Conservation (phyloP, 805 yeast genomes). For the Yamadazyma phyllophila region DNA sequence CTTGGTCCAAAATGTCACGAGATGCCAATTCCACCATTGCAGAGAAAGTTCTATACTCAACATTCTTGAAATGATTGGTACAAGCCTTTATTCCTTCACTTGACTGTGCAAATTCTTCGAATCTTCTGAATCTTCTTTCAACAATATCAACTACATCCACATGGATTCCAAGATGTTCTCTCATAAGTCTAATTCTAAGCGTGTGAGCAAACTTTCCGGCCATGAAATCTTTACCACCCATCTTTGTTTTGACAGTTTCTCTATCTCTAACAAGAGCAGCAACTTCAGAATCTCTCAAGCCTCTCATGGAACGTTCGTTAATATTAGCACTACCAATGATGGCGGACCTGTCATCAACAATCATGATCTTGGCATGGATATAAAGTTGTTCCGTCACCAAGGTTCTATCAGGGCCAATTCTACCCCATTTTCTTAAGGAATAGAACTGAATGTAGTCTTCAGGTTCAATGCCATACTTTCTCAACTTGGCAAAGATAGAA, state of each 20-base stretch:
- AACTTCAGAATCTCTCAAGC: constrained; percentile 90
- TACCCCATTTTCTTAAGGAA: constrained; percentile 94
- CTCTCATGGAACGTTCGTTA: constrained; percentile 95
- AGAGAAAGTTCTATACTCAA: constrained; percentile 42
- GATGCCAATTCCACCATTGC: constrained; percentile 76
- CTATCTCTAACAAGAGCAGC: constrained; percentile 87
- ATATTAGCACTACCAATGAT: constrained; percentile 97
- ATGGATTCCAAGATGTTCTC: constrained; percentile 94
- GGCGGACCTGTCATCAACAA: constrained; percentile 91
- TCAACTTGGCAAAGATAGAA: constrained; percentile 80
- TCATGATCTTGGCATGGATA: constrained; percentile 87
- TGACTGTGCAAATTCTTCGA: constrained; percentile 46
- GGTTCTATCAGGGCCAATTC: constrained; percentile 70
- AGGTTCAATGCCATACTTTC: constrained; percentile 79
- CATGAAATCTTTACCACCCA: constrained; percentile 78
- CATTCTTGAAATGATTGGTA: constrained; percentile 38
- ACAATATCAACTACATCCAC: constrained; percentile 81
- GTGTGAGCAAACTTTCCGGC: constrained; percentile 91
- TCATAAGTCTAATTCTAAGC: constrained; percentile 84
- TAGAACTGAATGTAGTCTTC: constrained; percentile 88
- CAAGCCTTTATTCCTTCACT: constrained; percentile 43
- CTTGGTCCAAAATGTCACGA: constrained; percentile 57
- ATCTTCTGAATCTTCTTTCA: constrained; percentile 62
- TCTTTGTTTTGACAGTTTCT: constrained; percentile 61
- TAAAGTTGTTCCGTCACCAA: constrained; percentile 89